Evolutionary conservation across 495 filamentous ascomycete species (phyloP), one percentile per base, ranked within the genome.

Genomic region (Lichenothelia convexa): DNA sequence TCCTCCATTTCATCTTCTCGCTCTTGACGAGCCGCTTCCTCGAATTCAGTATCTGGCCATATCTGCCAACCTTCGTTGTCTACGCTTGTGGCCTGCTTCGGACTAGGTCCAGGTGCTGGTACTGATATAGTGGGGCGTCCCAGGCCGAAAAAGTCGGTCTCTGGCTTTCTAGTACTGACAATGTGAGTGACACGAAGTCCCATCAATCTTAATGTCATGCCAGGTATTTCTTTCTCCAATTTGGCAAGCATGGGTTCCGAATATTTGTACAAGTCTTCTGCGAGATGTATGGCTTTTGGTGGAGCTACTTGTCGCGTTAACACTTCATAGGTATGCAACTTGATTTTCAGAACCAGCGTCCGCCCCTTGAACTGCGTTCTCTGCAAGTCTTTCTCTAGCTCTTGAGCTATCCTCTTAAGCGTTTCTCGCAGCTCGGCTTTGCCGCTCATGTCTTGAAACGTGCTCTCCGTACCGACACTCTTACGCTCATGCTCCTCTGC

Each of bases 271-370:
- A 95, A 57, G 43, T 97, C 89, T 29, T 91, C 78, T 0, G 80
- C 76, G 1, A 63, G 56, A 20, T 53, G 65, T 4, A 93, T 65
- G 0, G 83, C 74, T 45, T 76, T 75, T 1, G 80, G 72, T 7
- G 77, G 71, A 24, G 78, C 66, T 9, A 68, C 67, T 51, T 97
- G 89, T 23, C 89, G 61, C 0, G 84, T 89, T 13, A 81, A 61
- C 7, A 95, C 86, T 53, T 94, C 83, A 46, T 85, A 99, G 0
- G 81, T 91, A 46, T 93, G 83, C 8, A 95, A 61, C 52, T 99
- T 99, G 33, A 94, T 68, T 55, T 99, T 99, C 15, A 99, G 54
- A 17, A 80, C 77, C 3, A 97, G 56, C 1, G 91, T 95, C 4
- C 86, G 73, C 4, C 87, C 87, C 55, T 86, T 93, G 55, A 82